Evolutionary conservation across 768 basidiomycete species (phyloP).

Genomic region (Cystofilobasidium macerans): DNA sequence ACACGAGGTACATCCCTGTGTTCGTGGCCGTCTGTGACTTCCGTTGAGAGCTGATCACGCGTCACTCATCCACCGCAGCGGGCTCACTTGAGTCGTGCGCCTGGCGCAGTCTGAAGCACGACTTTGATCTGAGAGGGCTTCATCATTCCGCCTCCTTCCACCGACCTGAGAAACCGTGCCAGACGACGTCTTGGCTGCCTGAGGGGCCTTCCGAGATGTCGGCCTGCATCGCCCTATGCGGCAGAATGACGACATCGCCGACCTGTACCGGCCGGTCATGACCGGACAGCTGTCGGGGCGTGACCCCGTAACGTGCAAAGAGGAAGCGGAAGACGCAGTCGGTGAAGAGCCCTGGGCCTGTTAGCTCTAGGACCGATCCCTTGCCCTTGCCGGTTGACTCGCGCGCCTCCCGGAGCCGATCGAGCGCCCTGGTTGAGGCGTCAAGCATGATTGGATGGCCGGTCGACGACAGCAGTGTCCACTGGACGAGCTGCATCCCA

Average conservation of each 20-base stretch:
- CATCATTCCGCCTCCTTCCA: background rate
- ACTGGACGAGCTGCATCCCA: constrained; percentile 17
- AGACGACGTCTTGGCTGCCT: constrained; percentile 14
- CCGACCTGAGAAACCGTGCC: background rate
- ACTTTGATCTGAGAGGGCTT: background rate
- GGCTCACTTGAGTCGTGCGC: no score
- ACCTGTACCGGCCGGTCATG: constrained; percentile 9
- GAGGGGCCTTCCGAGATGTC: constrained; percentile 18
- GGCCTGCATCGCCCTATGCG: constrained; percentile 14
- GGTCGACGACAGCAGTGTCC: background rate
- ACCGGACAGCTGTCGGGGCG: constrained; percentile 9
- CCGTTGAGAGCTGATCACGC: no score
- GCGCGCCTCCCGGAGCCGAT: background rate
- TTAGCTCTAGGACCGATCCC: background rate
- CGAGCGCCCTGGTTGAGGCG: background rate
- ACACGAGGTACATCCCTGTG: no score
- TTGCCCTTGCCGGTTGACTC: background rate
- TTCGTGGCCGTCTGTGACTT: no score
- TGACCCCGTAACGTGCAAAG: constrained; percentile 15
- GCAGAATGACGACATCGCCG: constrained; percentile 22
- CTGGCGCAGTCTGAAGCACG: no score
- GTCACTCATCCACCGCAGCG: no score
- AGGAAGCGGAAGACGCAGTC: constrained; percentile 24
- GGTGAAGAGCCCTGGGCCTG: constrained; percentile 6
- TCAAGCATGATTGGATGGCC: background rate